Evolutionary conservation across 2,329 filamentous ascomycete genomes (phyloP), one percentile per base, ranked within the genome.

Genomic region (Alternaria gaisen): DNA sequence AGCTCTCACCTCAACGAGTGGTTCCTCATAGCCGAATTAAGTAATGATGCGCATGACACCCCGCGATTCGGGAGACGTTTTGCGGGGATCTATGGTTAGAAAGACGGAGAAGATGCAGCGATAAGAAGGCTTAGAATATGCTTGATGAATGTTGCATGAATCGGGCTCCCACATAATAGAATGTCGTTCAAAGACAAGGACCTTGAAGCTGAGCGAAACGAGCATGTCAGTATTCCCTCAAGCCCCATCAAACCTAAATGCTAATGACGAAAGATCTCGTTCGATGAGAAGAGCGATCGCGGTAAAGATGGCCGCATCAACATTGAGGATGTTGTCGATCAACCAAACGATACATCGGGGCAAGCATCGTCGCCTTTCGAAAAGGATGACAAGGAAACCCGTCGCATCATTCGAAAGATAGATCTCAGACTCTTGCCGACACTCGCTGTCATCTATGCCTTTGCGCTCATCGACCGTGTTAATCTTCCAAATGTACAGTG

Each of bases 361-460:
- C 54, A 53, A n/a, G 54, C 50, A 36, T 58, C 57, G 3, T 44
- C 9, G 1, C 44, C 53, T 2, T 8, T 44, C 28, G 50, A 58
- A 60, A 44, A 26, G 4, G 65, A 67, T 12, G 57, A 63, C 28
- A 61, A 63, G 28, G 75, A 76, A 53, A 71, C 71, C 2, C 75
- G 73, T 40, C 64, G 63, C 24, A 71, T 79, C 10, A 64, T 79
- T 3, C 66, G 74, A 11, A 79, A 79, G 57, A 74, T 79, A 26
- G 77, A 80, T 48, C 40, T 72, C 42, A 67, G 75, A n/a, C 64
- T 80, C 3, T 63, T 79, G 7, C 75, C 75, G 1, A 68, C 75
- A 5, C 67, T 79, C 5, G 74, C 70, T 42, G 58, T 75, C 5
- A 69, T 78, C 11, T 79, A 69, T 41, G 60, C 64, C 0, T 64